Evolutionary conservation across 805 yeast species (phyloP).

Genomic region (Candida krabiensis): DNA sequence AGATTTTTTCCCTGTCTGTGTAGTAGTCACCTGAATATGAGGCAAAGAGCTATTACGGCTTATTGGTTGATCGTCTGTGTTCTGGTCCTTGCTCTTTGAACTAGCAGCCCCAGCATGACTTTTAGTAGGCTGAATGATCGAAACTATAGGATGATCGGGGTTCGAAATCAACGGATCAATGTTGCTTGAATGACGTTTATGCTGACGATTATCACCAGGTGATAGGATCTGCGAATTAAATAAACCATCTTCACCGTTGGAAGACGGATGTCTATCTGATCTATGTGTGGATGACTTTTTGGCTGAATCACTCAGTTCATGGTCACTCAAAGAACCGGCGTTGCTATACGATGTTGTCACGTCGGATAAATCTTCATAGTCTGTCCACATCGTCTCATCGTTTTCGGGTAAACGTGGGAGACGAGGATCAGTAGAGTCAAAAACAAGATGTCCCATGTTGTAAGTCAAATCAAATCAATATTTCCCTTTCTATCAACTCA

Average conservation of each 20-base stretch:
- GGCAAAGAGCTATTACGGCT: not conserved
- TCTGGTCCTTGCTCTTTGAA: not conserved
- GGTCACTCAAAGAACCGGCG: too few species aligned
- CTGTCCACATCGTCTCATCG: slow-evolving; percentile 32
- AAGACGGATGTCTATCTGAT: too few species aligned
- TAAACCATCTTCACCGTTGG: too few species aligned
- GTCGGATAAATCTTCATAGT: slow-evolving; percentile 24
- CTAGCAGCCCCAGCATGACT: not conserved
- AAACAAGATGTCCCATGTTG: slow-evolving; percentile 15
- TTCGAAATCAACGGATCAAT: not conserved
- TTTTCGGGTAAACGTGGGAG: slow-evolving; percentile 39
- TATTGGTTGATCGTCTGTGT: too few species aligned
- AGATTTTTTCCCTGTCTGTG: slow-evolving; percentile 1
- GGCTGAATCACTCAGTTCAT: too few species aligned
- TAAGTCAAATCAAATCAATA: too few species aligned
- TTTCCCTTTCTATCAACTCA: too few species aligned
- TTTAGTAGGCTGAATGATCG: not conserved
- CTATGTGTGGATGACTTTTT: too few species aligned
- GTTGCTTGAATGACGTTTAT: not conserved
- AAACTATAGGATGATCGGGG: too few species aligned
- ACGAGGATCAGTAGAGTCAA: slow-evolving; percentile 43
- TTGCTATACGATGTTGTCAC: too few species aligned
- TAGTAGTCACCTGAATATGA: not conserved
- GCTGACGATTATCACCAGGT: too few species aligned
- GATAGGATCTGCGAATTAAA: too few species aligned